These are phyloP conservation scores for California macrophylla DNA, from an alignment of 441 rosid genomes.

Conservation along the genomic window DNA sequence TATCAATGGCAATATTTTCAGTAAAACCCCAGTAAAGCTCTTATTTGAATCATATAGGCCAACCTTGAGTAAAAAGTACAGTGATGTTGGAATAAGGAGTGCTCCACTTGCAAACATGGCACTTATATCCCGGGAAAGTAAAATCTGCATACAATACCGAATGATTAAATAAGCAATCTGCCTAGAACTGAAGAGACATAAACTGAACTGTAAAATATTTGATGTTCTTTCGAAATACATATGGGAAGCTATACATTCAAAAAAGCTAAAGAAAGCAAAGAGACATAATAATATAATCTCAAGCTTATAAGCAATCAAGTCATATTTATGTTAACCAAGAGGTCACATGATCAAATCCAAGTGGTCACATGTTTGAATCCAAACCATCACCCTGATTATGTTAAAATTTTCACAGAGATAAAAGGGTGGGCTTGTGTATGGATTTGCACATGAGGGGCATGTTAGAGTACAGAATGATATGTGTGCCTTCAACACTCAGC, in stretches of 20 bases:
- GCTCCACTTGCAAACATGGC: slow-evolving; percentile 76
- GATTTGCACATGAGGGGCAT: too few species aligned
- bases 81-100: slow-evolving; percentile 67
- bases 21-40: neutral
- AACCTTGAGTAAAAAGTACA: slow-evolving; percentile 83
- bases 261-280: neutral
- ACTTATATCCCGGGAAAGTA: slow-evolving; percentile 55
- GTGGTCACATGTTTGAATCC: too few species aligned
- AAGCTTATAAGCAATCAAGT: neutral
- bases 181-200: slow-evolving; percentile 12
- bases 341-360: too few species aligned
- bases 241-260: neutral
- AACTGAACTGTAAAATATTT: neutral
- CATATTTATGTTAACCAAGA: too few species aligned
- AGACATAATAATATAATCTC: neutral
- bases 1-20: neutral
- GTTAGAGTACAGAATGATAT: too few species aligned
- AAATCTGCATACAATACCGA: slow-evolving; percentile 47
- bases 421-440: too few species aligned
- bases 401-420: too few species aligned
- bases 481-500: too few species aligned
- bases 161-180: slow-evolving; percentile 21
- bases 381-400: too few species aligned
- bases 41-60: slow-evolving; percentile 11
- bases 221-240: neutral